Percentiles rank a stretch among this genome's conserved stretches.
phyloP scores from a whole-genome alignment of 2,329 filamentous ascomycete genomes.

The Ceratocystis eucalypticola region DNA sequence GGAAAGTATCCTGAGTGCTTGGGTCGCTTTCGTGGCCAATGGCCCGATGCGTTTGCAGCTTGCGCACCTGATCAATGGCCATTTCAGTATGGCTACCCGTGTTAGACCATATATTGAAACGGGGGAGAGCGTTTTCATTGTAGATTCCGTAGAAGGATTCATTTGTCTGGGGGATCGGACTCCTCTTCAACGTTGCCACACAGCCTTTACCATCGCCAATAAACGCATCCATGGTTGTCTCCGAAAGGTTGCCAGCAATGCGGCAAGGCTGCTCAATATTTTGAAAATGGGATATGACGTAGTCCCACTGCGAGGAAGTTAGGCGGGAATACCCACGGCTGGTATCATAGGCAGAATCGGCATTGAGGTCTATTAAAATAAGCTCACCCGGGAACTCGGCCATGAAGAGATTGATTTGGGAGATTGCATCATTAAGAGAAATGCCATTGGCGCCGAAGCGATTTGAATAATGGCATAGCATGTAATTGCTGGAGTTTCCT shows the following conservation, averaged over 20 bases:
- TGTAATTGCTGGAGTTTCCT: slow-evolving; percentile 4
- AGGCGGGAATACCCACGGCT: slow-evolving; percentile 24
- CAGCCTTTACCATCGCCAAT: slow-evolving; percentile 22
- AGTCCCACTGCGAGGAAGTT: slow-evolving; percentile 24
- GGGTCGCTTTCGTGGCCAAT: slow-evolving; percentile 7
- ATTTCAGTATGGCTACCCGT: slow-evolving; percentile 10
- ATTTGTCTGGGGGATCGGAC: slow-evolving; percentile 11
- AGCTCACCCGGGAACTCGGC: slow-evolving; percentile 30
- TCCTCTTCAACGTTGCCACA: slow-evolving; percentile 20
- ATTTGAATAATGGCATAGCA: slow-evolving; percentile 13
- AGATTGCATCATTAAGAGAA: slow-evolving; percentile 29
- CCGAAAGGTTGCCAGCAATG: slow-evolving; percentile 20
- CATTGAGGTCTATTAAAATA: slow-evolving; percentile 31
- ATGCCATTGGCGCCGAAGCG: slow-evolving; percentile 13
- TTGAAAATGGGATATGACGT: slow-evolving; percentile 29
- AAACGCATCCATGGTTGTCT: slow-evolving; percentile 26
- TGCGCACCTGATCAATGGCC: slow-evolving; percentile 12
- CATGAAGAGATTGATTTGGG: slow-evolving; percentile 32
- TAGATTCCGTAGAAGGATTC: slow-evolving; percentile 7
- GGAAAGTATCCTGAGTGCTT: slow-evolving; percentile 12
- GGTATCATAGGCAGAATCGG: slow-evolving; percentile 22
- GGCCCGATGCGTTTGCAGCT: slow-evolving; percentile 11
- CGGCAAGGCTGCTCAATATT: slow-evolving; percentile 24
- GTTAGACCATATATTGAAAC: slow-evolving; percentile 9
- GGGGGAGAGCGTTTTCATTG: neutral